Conservation (phyloP, 129 eudicot genomes). For the Flaveria bidentis region DNA sequence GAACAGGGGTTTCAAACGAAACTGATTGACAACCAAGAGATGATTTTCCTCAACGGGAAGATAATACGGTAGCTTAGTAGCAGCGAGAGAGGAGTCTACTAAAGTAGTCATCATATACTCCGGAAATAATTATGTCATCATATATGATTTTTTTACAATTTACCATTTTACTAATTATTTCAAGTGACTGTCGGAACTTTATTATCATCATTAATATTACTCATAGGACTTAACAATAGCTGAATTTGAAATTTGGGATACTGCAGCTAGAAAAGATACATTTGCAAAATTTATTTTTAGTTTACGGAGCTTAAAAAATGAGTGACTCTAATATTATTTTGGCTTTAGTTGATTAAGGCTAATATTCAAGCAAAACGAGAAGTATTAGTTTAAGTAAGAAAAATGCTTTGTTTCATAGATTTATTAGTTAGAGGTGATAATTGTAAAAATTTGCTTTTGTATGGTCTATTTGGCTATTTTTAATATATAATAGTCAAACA, state of each 20-base stretch:
- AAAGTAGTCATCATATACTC: not conserved
- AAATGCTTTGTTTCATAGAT: not conserved
- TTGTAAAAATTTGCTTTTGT: no score
- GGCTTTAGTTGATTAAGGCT: slow-evolving; percentile 98
- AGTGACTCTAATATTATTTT: slow-evolving; percentile 84
- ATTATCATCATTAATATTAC: slow-evolving; percentile 90
- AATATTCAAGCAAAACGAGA: slow-evolving; percentile 88
- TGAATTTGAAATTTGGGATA: slow-evolving; percentile 98
- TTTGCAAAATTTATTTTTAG: not conserved
- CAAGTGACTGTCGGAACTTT: slow-evolving; percentile 99
- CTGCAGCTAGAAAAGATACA: slow-evolving; percentile 93
- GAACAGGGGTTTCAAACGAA: no score
- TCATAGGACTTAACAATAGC: slow-evolving; percentile 87
- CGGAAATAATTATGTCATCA: not conserved
- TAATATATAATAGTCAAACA: not conserved
- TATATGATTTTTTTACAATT: not conserved
- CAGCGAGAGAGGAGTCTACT: no score
- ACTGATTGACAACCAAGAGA: no score
- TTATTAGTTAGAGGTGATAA: no score
- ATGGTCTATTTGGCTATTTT: not conserved
- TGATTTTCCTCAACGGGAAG: no score
- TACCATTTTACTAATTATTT: slow-evolving; percentile 11
- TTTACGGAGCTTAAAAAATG: slow-evolving; percentile 84
- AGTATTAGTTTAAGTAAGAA: slow-evolving; percentile 79
- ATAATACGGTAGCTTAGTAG: no score